Conservation (phyloP, 495 filamentous ascomycete species). For the Glutinoglossum americanum region DNA sequence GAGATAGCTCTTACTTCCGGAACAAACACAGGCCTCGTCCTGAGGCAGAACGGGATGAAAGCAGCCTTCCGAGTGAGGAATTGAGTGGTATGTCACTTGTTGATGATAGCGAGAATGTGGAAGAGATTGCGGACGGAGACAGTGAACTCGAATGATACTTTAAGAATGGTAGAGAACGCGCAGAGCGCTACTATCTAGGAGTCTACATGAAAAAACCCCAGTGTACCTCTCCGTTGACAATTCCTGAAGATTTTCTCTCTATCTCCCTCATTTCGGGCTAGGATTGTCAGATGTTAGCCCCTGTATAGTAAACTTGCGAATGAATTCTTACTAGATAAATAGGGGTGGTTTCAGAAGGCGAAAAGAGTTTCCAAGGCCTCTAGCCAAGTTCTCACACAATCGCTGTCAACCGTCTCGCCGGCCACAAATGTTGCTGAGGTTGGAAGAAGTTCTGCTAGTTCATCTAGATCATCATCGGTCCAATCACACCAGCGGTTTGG, state of each 20-base stretch:
- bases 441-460: background rate
- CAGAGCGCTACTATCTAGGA: too few relatives aligned
- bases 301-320: too few relatives aligned
- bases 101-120: background rate
- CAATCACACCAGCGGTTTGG: background rate
- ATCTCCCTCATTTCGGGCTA: background rate
- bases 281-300: too few relatives aligned
- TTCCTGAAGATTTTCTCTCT: too few relatives aligned
- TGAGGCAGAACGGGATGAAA: background rate
- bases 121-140: too few relatives aligned
- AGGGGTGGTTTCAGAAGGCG: background rate
- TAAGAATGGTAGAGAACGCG: too few relatives aligned
- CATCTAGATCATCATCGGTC: background rate
- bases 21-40: background rate
- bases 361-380: background rate
- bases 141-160: too few relatives aligned
- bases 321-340: background rate
- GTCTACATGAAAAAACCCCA: too few relatives aligned
- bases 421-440: background rate
- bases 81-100: background rate
- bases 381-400: background rate
- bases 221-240: too few relatives aligned
- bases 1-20: background rate
- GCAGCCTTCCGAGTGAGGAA: background rate
- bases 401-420: background rate